Base-by-base conservation (phyloP, 2,329 filamentous ascomycete genomes). In the Camptophora hylomeconis region DNA sequence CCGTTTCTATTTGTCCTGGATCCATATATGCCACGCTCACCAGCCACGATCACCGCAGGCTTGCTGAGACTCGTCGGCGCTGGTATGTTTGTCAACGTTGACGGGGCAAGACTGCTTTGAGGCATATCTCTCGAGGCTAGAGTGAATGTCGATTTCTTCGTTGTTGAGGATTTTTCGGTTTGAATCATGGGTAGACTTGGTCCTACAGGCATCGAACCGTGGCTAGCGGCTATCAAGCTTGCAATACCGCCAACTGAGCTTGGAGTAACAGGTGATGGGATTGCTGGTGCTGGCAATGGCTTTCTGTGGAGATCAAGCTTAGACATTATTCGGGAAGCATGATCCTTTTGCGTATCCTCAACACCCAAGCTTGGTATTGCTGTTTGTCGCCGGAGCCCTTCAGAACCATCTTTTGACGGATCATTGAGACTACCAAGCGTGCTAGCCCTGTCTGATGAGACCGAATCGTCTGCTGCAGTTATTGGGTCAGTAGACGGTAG, bases 251-350 rank as follows among this genome's bases (percentile, higher is more conserved):
- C 63, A 12, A 69, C 65, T 8, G 65, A 52, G 21, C 37, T 40
- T 2, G 50, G 50, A 20, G 54, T 50, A 20, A 52, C 61, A 30
- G 51, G 53, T 15, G 58, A 57, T 30, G 50, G 26, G 11, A 54
- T 46, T 36, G 57, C 57, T 17, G 56, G 56, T 36, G 75, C 69
- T 5, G 74, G 72, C 20, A 49, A 53, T 11, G 75, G 66, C 49
- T 87, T 92, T 40, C 87, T 75, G 52, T 92, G 81, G 33, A 93
- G 64, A 52, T 94, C 87, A 24, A 94, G 67, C 53, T 84, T 93
- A 51, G 92, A 82, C 51, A 94, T 94, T 39, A 95, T 83, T 36
- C 86, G 74, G 12, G 82, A 72, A 6, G 82, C 80, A 51, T 89
- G 83, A 36, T 92, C 84, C 37, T 80, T 69, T 33, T 76, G 69